These are phyloP conservation scores for Cryptosporidium canis DNA, from an alignment of 169 alveolate species.

Conservation along the genomic window DNA sequence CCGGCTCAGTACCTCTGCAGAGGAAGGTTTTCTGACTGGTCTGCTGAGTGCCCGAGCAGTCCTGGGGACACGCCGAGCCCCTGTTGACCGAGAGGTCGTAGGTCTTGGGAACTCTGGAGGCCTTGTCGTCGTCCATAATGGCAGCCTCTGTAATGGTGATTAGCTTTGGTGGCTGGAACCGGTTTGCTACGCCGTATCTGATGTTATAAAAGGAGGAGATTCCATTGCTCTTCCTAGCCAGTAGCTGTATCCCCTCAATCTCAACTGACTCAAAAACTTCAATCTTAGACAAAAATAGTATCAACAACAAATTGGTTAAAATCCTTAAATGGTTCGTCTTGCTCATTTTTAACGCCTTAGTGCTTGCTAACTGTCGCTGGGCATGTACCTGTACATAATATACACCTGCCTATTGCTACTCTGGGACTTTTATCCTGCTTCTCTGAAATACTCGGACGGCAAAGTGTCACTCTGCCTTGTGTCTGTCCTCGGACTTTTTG, in stretches of 20 bases:
- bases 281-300: constrained; percentile 1
- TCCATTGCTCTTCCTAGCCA: constrained; percentile 49
- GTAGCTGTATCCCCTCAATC: constrained; percentile 61
- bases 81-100: constrained; percentile 47
- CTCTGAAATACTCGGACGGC: too few relatives aligned
- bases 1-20: constrained; percentile 66
- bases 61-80: constrained; percentile 71
- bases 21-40: constrained; percentile 50
- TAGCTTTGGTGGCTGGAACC: constrained; percentile 64
- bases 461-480: neutral
- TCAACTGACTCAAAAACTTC: constrained; percentile 44
- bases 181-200: constrained; percentile 51
- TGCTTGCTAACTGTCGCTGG: neutral
- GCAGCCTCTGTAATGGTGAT: constrained; percentile 56
- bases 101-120: constrained; percentile 32
- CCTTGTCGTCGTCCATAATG: constrained; percentile 36
- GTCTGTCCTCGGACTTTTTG: neutral
- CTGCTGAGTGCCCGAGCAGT: constrained; percentile 53
- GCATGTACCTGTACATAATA: neutral
- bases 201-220: constrained; percentile 44
- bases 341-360: neutral
- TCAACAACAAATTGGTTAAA: constrained; percentile 26
- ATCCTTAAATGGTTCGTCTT: neutral
- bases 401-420: too few relatives aligned
- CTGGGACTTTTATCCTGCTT: too few relatives aligned